Conservation (phyloP, 1,139 yeast species). For the Meyerozyma athensensis region DNA sequence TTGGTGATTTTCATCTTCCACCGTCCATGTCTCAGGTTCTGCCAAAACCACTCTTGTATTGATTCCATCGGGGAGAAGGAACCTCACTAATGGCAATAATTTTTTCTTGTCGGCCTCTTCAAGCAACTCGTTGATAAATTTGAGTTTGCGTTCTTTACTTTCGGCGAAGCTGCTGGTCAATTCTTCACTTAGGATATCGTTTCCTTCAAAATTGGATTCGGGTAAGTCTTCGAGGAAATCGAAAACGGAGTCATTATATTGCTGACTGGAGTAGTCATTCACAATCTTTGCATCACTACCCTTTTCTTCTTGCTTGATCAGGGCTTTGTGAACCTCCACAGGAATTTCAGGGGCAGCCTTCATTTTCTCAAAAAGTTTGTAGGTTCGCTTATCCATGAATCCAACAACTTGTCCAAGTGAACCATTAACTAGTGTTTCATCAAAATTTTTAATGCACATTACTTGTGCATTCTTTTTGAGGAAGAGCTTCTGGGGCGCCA, state of each 20-base stretch:
- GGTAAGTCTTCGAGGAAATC: constrained; percentile 5
- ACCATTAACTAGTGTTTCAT: constrained; percentile 86
- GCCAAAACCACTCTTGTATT: constrained; percentile 60
- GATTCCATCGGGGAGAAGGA: constrained; percentile 60
- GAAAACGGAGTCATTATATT: constrained; percentile 3
- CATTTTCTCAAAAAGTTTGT: constrained; percentile 21
- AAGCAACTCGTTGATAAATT: not conserved
- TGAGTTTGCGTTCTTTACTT: not conserved
- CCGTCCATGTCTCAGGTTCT: constrained; percentile 41
- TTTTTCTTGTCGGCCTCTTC: constrained; percentile 26
- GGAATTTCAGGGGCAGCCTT: constrained; percentile 18
- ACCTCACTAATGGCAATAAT: constrained; percentile 71
- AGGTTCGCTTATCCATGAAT: constrained; percentile 35
- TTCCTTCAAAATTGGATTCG: constrained; percentile 6
- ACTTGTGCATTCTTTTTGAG: constrained; percentile 88
- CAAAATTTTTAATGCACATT: constrained; percentile 91
- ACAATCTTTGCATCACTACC: not conserved
- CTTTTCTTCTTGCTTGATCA: constrained; percentile 7
- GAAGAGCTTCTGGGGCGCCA: constrained; percentile 62
- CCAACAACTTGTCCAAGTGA: constrained; percentile 73
- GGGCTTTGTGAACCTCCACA: constrained; percentile 13
- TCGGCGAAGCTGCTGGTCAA: not conserved
- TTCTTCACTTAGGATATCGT: not conserved
- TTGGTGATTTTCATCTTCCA: constrained; percentile 33
- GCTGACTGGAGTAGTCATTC: constrained; percentile 2